phyloP scores from a whole-genome alignment of 768 basidiomycete genomes.

The Xerocomellus chrysenteron region DNA sequence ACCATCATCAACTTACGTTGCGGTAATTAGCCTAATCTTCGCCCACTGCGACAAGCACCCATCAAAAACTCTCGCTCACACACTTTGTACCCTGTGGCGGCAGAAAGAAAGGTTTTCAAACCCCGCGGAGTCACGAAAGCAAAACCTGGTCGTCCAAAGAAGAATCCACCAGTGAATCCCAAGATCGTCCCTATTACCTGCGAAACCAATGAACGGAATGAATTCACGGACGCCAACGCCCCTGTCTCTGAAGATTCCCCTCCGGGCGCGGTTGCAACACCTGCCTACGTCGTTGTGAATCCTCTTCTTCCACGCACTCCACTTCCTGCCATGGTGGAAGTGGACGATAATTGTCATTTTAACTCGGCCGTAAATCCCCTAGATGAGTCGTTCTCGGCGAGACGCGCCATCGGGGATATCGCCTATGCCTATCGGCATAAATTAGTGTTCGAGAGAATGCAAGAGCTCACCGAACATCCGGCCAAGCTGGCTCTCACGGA shows the following conservation, averaged over 20 bases:
- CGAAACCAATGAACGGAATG: conserved; percentile 11
- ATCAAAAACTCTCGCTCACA: conserved; percentile 19
- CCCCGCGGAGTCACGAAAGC: conserved; percentile 31
- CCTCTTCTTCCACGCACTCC: conserved; percentile 22
- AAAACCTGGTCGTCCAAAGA: conserved; percentile 33
- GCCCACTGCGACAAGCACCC: conserved; percentile 29
- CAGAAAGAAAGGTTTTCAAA: conserved; percentile 19
- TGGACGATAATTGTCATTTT: conserved; percentile 11
- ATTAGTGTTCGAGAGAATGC: conserved; percentile 28
- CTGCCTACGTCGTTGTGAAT: conserved; percentile 25
- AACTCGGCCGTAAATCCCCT: conserved; percentile 19
- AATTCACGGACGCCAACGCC: conserved; percentile 3
- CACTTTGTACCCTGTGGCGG: conserved; percentile 13
- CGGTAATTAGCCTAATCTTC: conserved; percentile 29
- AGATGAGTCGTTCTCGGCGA: conserved; percentile 29
- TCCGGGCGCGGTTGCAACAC: conserved; percentile 4
- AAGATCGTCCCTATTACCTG: conserved; percentile 3
- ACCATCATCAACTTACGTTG: conserved; percentile 10
- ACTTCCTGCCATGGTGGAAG: not conserved
- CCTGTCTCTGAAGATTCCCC: conserved; percentile 10
- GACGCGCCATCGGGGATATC: conserved; percentile 29
- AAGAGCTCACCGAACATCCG: conserved; percentile 20
- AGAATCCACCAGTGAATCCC: conserved; percentile 7
- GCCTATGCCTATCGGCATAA: conserved; percentile 29
- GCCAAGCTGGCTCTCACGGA: conserved; percentile 7